These are phyloP conservation scores for Boeremia exigua DNA, from an alignment of 2,329 filamentous ascomycete genomes.

Conservation along the genomic window DNA sequence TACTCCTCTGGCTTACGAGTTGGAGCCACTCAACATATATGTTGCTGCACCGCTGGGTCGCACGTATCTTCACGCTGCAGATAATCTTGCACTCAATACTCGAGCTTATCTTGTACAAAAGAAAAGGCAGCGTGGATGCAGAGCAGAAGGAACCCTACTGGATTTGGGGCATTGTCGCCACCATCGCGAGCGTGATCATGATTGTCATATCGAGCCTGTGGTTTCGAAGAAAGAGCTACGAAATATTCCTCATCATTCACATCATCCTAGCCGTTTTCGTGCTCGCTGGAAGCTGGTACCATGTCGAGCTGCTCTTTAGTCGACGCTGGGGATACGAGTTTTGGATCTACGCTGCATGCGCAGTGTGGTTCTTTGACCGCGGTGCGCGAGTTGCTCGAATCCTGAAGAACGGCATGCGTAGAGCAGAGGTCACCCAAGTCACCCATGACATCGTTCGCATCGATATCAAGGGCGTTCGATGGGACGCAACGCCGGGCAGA, in stretches of 20 bases:
- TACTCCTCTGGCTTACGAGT: constrained; percentile 48
- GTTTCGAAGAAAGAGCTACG: constrained; percentile 40
- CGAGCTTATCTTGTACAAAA: constrained; percentile 25
- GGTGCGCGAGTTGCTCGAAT: constrained; percentile 50
- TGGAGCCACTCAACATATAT: constrained; percentile 49
- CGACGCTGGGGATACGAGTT: constrained; percentile 50
- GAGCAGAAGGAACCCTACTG: constrained; percentile 38
- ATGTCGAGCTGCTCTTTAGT: constrained; percentile 41
- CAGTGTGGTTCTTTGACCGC: constrained; percentile 57
- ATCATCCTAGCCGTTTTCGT: constrained; percentile 41
- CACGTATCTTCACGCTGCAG: constrained; percentile 28
- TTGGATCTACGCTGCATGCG: constrained; percentile 55
- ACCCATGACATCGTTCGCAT: constrained; percentile 46
- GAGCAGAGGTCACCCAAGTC: constrained; percentile 47
- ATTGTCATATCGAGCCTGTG: constrained; percentile 33
- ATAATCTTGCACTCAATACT: constrained; percentile 29
- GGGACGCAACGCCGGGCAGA: constrained; percentile 34
- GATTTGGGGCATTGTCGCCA: constrained; percentile 50
- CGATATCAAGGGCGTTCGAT: constrained; percentile 51
- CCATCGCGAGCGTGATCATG: constrained; percentile 36
- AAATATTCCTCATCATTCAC: constrained; percentile 46
- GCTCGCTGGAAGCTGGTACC: constrained; percentile 45
- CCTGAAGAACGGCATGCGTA: constrained; percentile 46
- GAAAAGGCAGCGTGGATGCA: constrained; percentile 18
- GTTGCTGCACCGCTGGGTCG: constrained; percentile 44